Conservation (phyloP, 2,329 filamentous ascomycete genomes). For the Magnaporthiopsis poae region DNA sequence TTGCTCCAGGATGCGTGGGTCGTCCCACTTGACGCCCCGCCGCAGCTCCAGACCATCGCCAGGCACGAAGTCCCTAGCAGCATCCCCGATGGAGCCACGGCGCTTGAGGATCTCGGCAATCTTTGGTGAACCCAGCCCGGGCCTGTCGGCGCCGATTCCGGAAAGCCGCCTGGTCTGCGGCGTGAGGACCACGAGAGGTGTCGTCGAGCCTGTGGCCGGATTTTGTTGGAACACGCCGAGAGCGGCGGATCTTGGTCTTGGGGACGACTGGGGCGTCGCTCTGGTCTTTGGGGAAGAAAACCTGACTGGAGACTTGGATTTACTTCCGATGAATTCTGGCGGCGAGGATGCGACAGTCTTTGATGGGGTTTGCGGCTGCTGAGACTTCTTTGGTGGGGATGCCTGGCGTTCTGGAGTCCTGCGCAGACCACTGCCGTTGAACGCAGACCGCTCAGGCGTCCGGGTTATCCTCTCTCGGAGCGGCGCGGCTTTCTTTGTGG, state of each 20-base stretch:
- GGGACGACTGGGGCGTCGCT: slow-evolving; percentile 20
- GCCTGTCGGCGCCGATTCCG: slow-evolving; percentile 58
- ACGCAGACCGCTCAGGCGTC: slow-evolving; percentile 47
- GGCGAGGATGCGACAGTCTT: slow-evolving; percentile 12
- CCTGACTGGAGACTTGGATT: slow-evolving; percentile 20
- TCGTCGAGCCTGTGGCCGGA: slow-evolving; percentile 43
- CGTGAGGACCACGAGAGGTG: slow-evolving; percentile 55
- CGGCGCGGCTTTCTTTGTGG: slow-evolving; percentile 37
- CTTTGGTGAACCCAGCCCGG: slow-evolving; percentile 65
- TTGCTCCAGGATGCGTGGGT: slow-evolving; percentile 51
- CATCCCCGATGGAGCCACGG: slow-evolving; percentile 61
- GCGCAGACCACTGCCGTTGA: slow-evolving; percentile 38
- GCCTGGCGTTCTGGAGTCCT: slow-evolving; percentile 34
- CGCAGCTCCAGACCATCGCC: slow-evolving; percentile 26
- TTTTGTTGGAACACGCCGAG: slow-evolving; percentile 43
- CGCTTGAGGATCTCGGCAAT: slow-evolving; percentile 62
- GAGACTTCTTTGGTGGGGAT: background rate
- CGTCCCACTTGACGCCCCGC: slow-evolving; percentile 51
- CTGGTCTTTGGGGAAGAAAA: slow-evolving; percentile 16
- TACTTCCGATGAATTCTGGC: slow-evolving; percentile 16
- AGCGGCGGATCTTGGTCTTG: slow-evolving; percentile 20
- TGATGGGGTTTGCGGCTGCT: slow-evolving; percentile 11
- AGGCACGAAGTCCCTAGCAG: slow-evolving; percentile 53
- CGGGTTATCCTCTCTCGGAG: slow-evolving; percentile 26
- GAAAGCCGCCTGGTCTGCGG: slow-evolving; percentile 52